Evolutionary conservation across 306 rosid genomes (phyloP), one percentile per base, ranked within the genome.

Genomic region (Vicia sativa): DNA sequence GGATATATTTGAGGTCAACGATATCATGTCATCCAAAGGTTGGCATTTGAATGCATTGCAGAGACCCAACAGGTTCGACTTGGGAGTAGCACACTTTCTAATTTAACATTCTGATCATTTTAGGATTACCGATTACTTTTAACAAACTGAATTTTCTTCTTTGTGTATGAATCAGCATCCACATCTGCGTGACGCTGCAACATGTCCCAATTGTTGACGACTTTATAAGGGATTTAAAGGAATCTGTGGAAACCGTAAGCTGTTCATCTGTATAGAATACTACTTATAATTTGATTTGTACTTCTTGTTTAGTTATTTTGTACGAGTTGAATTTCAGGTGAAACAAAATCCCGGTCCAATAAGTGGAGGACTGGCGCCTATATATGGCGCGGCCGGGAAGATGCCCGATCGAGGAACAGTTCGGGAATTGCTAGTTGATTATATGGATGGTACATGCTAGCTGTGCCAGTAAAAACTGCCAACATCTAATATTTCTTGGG

Each of bases 21-120:
- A 93, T 77, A 29, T 88, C 59, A 77, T 93, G 96, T 81, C 96
- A 62, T 86, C 96, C 59, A 90, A 88, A 85, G 98, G 96, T 63
- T 93, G 98, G 98, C 98, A 93, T 82, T 85, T 93, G 86, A 93
- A 90, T 81, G 98, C 98, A 60, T 80, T 93, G 80, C 98, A 90
- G 79, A 81, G 90, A 77, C 98, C 98, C 65, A 93, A 87, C 84
- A 86, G 95, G 98, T 92, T 43, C 35, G 71, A 37, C 52, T 18
- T 15, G 12, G 25, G 65, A 58, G 31, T 61, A 7, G 52, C 37
- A 14, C 38, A 31, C 65, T 67, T 49, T 10, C 59, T 26, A 35
- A 12, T 60, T 16, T 53, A 52, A 9, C 12, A 60, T 49, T 39
- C 35, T 15, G 56, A 50, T 39, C 10, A 42, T 10, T 54, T 42